Base-by-base conservation (phyloP, 371 early-diverging fungal genomes). In the Caulochytrium protostelioides region DNA sequence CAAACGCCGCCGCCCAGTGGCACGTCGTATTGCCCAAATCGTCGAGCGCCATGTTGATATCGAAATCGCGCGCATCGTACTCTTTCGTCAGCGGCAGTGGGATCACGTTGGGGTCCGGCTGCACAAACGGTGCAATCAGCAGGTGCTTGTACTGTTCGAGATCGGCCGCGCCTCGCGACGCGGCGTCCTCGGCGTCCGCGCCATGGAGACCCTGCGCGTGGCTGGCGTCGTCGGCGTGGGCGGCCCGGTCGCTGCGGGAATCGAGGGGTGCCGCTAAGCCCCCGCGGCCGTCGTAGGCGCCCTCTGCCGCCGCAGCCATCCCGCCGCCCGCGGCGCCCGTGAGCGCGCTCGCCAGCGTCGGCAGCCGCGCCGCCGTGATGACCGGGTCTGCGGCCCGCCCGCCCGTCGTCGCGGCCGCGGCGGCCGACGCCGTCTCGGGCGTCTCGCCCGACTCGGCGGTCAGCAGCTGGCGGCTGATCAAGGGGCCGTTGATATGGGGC, bases 1-100 rank as follows among this genome's bases (percentile, higher is more conserved):
- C 91, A 45, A 92, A 68, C 5, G 91, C 83, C 6, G 87, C 81
- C 0, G 94, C 90, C 91, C 91, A 95, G 43, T 95, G 97, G 10
- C 89, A 53, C 4, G 86, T 68, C 0, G 90, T 80, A 43, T 95
- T 87, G 1, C 91, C 91, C 30, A 81, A 79, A 27, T 83, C 89
- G 37, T 94, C 92, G 24, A 94, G 79, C 13, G 72, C 65, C 17
- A 85, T 52, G 51, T 90, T 73, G 15, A 83, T 54, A 34, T 90
- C 80, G 6, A 84, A 54, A 25, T 72, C 72, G 5, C 49, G 39
- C 12, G n/a, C n/a, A n/a, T n/a, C n/a, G n/a, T n/a, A n/a, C n/a
- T n/a, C n/a, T n/a, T n/a, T n/a, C 7, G 55, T 50, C 13, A 82
- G 44, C 7, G 71, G 49, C 1, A 57, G 46, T 0, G 74, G 69